phyloP scores from a whole-genome alignment of 2,329 filamentous ascomycete genomes.

The Chrysoporthe cubensis region DNA sequence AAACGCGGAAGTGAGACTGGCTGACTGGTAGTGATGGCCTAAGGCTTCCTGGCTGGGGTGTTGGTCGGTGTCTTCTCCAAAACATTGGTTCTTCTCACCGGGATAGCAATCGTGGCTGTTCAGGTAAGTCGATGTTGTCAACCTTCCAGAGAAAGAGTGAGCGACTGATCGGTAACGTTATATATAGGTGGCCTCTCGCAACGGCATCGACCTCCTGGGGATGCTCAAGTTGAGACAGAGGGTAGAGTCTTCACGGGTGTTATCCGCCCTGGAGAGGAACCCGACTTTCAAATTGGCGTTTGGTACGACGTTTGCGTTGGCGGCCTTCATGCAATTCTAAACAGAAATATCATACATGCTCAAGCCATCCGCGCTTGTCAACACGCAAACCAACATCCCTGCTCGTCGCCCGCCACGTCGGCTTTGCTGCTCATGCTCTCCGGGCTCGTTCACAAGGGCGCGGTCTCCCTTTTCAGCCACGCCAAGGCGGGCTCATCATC shows the following conservation, averaged over 20 bases:
- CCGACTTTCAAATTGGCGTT: slow-evolving; percentile 72
- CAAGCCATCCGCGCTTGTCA: slow-evolving; percentile 6
- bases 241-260: slow-evolving; percentile 44
- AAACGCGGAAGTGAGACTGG: not conserved
- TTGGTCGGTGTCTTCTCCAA: slow-evolving; percentile 72
- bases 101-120: slow-evolving; percentile 64
- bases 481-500: slow-evolving; percentile 70
- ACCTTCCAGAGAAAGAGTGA: not conserved
- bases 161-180: slow-evolving; percentile 10
- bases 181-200: slow-evolving; percentile 47
- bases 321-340: slow-evolving; percentile 61
- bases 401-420: not conserved
- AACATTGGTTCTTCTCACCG: slow-evolving; percentile 69
- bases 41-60: slow-evolving; percentile 67
- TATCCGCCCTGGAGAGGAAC: slow-evolving; percentile 58
- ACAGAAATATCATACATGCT: slow-evolving; percentile 16
- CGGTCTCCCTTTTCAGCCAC: slow-evolving; percentile 90
- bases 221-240: slow-evolving; percentile 44
- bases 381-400: not conserved
- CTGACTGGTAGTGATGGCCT: not conserved
- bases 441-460: slow-evolving; percentile 48
- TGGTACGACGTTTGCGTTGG: slow-evolving; percentile 72
- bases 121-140: slow-evolving; percentile 53
- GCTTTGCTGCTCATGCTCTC: not conserved
- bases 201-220: slow-evolving; percentile 46